A percentile compares a stretch with the other conserved stretches of the same genome.
Evolutionary conservation across 768 basidiomycete species (phyloP).

Genomic region (Podaxis carcinomalis): DNA sequence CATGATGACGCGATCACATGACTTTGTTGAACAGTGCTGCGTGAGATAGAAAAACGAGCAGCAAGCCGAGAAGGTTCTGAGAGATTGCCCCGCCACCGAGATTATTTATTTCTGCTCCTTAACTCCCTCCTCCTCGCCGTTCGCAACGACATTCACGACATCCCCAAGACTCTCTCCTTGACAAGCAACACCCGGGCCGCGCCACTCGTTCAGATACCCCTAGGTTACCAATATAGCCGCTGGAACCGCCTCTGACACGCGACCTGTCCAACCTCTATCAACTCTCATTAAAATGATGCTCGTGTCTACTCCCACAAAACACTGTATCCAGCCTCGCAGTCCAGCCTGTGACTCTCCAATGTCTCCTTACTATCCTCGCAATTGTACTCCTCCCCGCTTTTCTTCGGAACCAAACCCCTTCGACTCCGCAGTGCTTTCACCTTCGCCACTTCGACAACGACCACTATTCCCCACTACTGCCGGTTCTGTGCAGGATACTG

Average conservation of each 20-base stretch:
- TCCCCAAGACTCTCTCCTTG: not conserved
- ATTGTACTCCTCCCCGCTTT: conserved; percentile 31
- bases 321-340: conserved; percentile 26
- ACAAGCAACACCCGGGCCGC: conserved; percentile 9
- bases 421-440: conserved; percentile 59
- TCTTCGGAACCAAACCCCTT: conserved; percentile 30
- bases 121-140: conserved; percentile 16
- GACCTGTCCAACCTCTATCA: conserved; percentile 19
- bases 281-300: conserved; percentile 34
- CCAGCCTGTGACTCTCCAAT: conserved; percentile 24
- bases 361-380: conserved; percentile 32
- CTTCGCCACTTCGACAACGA: conserved; percentile 54
- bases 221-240: not conserved
- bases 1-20: conserved; percentile 37
- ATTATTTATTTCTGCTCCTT: conserved; percentile 24
- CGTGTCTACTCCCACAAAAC: conserved; percentile 39
- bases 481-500: conserved; percentile 29
- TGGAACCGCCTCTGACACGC: conserved; percentile 16
- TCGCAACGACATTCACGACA: conserved; percentile 24
- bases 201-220: not conserved
- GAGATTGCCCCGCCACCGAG: conserved; percentile 11
- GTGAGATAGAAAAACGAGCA: conserved; percentile 34
- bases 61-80: conserved; percentile 6
- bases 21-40: conserved; percentile 36
- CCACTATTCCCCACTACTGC: conserved; percentile 31